Evolutionary conservation across 306 rosid species (phyloP).

Genomic region (Sesbania bispinosa): DNA sequence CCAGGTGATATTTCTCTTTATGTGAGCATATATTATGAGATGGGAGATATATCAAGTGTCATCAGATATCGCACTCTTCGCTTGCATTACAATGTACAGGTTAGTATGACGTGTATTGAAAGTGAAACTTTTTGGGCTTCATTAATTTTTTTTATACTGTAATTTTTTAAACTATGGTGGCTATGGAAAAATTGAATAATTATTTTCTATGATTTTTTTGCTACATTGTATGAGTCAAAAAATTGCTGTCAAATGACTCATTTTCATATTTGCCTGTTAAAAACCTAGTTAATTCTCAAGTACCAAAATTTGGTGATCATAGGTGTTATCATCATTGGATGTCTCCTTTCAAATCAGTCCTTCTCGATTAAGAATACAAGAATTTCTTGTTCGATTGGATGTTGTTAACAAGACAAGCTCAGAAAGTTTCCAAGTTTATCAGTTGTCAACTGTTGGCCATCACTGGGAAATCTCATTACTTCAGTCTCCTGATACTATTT

Average conservation of each 20-base stretch:
- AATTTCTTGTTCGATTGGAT: slow-evolving; percentile 90
- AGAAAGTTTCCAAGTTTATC: slow-evolving; percentile 72
- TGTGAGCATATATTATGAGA: slow-evolving; percentile 86
- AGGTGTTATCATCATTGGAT: slow-evolving; percentile 91
- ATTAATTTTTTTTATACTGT: slow-evolving; percentile 3
- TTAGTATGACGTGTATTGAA: slow-evolving; percentile 29
- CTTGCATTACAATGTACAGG: slow-evolving; percentile 85
- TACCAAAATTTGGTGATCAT: slow-evolving; percentile 28
- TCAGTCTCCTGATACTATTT: slow-evolving; percentile 67
- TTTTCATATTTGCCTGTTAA: not conserved
- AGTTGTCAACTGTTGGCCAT: slow-evolving; percentile 71
- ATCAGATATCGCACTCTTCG: slow-evolving; percentile 87
- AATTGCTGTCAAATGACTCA: not conserved
- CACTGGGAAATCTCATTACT: slow-evolving; percentile 80
- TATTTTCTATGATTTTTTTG: not conserved
- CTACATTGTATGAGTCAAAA: not conserved
- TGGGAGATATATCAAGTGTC: slow-evolving; percentile 61
- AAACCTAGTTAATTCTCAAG: slow-evolving; percentile 22
- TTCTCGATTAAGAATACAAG: slow-evolving; percentile 77
- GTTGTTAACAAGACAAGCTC: slow-evolving; percentile 73
- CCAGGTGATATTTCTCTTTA: slow-evolving; percentile 79
- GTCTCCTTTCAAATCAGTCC: slow-evolving; percentile 82
- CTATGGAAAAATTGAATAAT: slow-evolving; percentile 15
- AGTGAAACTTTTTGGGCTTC: slow-evolving; percentile 20
- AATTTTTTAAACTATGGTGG: not conserved